Conservation (phyloP, 768 basidiomycete genomes). For the Plicaturopsis crispa region DNA sequence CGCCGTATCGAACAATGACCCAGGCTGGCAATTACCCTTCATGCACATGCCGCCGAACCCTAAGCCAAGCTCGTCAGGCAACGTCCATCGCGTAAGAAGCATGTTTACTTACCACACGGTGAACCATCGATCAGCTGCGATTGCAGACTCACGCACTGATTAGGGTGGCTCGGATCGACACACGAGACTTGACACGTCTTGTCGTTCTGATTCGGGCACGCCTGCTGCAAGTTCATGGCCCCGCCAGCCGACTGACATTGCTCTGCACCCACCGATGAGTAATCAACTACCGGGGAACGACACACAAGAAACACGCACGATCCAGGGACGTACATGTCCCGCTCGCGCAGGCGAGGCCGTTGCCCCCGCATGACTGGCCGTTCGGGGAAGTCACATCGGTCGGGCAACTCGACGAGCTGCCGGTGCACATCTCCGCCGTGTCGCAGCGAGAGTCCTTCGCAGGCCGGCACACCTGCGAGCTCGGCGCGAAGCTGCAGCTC, state of each 20-base stretch:
- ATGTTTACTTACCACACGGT: slow-evolving; percentile 56
- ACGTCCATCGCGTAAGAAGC: not conserved
- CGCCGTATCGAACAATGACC: slow-evolving; percentile 48
- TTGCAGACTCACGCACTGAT: slow-evolving; percentile 64
- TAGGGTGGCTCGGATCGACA: slow-evolving; percentile 52
- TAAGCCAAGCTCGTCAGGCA: slow-evolving; percentile 12
- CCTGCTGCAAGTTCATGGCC: slow-evolving; percentile 58
- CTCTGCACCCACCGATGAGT: slow-evolving; percentile 25
- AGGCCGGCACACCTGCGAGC: slow-evolving; percentile 64
- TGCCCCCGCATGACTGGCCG: slow-evolving; percentile 57
- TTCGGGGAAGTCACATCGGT: slow-evolving; percentile 53
- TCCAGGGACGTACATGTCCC: slow-evolving; percentile 72
- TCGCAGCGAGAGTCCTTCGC: slow-evolving; percentile 65
- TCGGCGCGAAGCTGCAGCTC: slow-evolving; percentile 62
- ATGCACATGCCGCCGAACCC: slow-evolving; percentile 68
- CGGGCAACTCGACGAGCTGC: slow-evolving; percentile 68
- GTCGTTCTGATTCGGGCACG: slow-evolving; percentile 59
- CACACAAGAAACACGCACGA: slow-evolving; percentile 32
- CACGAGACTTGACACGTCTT: slow-evolving; percentile 75
- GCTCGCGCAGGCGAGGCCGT: slow-evolving; percentile 64
- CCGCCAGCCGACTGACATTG: slow-evolving; percentile 74
- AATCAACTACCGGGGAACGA: slow-evolving; percentile 7
- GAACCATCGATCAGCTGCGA: slow-evolving; percentile 74
- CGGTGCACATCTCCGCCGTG: slow-evolving; percentile 65
- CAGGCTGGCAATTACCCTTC: slow-evolving; percentile 53